Evolutionary conservation across 495 filamentous ascomycete species (phyloP), one percentile per base, ranked within the genome.

Genomic region (Clavariopsis aquatica): DNA sequence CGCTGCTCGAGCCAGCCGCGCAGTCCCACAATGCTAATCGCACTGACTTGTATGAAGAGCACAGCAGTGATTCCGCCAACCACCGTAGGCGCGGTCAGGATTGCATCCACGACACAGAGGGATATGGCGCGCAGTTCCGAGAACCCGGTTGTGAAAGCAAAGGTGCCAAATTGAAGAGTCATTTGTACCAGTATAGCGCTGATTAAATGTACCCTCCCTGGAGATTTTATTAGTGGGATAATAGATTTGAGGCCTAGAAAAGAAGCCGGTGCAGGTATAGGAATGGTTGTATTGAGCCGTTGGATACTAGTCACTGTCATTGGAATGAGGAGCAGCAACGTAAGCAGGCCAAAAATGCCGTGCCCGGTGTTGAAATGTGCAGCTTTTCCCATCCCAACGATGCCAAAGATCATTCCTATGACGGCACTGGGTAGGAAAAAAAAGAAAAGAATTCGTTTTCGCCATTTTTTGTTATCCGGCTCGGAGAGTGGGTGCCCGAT

Each of bases 71-170:
- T 15, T 4, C 46, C 28, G 23, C 49, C 60, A 2, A 56, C 60
- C 5, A 63, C 38, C 23, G 28, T 19, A 2, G 34, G 31, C 20
- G 60, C 60, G 15, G 60, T 55, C n/a, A 63, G 51, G 49, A 63
- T 29, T 7, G 60, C 23, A 41, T 63, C 60, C 24, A 49, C 26
- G 60, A 49, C 24, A 23, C 60, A 63, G 60, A 63, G 60, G 3
- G 51, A 47, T 46, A 56, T 63, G 17, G 22, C 1, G 17, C 52
- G 34, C 0, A 63, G 36, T 5, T 29, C 38, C 2, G 34, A 47
- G 34, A 46, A 56, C 7, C 60, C 60, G 3, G 9, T 34, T 12
- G 45, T 56, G 1, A 1, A 63, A 10, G 51, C 27, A 7, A 56
- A 2, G n/a, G 49, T 63, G 2, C 28, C 24, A 24, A 55, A 19